Evolutionary conservation across 2,329 filamentous ascomycete genomes (phyloP), one percentile per base, ranked within the genome.

Genomic region (Torrubiella hemipterigena): DNA sequence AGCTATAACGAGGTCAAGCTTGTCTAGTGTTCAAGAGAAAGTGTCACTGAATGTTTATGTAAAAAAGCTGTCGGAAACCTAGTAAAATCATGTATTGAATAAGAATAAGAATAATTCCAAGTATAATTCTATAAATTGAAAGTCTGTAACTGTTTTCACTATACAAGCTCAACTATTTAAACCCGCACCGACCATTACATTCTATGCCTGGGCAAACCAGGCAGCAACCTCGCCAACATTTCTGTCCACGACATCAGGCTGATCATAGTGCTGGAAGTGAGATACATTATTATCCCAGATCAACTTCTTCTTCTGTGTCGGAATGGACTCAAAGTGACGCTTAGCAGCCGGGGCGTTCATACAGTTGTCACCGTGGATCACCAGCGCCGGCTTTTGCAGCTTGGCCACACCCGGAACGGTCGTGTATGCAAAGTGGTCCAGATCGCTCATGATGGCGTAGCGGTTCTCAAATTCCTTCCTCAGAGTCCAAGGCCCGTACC

Each of bases 401-500:
- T 47, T 48, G n/a, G 44, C 43, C 11, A 50, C 45, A 6, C 45
- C 46, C 2, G 37, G 36, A 3, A 48, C 45, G 14, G 44, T 50
- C 17, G 46, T 42, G 38, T 49, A 50, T 25, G 34, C 32, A 35
- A 49, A 49, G 33, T 50, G 45, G 16, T 50, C 47, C 18, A 49
- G n/a, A 31, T 50, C 46, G 21, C 47, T 50, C 46, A 49, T 49
- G 9, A 48, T 41, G 7, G 47, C 46, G 29, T 49, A 50, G 24
- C 43, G 47, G 35, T 48, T 50, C 26, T 50, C 47, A 29, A 48
- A 50, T 15, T 32, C 37, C 35, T 45, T 44, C 8, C 21, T 38
- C 31, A 50, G 31, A 7, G 44, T 50, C 47, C 46, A 50, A 7
- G 43, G 46, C 3, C 47, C 47, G 35, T 50, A 50, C 46, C 43